Evolutionary conservation across 2,329 filamentous ascomycete genomes (phyloP).

Genomic region (Dactylella cylindrospora): DNA sequence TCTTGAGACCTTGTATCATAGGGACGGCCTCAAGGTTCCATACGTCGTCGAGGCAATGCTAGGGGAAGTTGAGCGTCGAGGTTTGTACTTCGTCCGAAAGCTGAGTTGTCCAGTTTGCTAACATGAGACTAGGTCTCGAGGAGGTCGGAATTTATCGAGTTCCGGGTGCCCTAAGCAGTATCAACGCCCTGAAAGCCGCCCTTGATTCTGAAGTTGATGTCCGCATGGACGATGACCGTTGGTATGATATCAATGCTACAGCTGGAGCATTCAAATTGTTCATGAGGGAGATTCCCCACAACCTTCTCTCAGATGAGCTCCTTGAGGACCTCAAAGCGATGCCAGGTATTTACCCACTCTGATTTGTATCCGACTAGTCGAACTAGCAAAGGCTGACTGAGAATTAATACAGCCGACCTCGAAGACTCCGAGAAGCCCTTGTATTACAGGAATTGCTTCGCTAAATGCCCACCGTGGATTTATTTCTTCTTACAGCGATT

Average conservation of each 20-base stretch:
- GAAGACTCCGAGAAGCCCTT: slow-evolving; percentile 33
- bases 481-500: slow-evolving; percentile 49
- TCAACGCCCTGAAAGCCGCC: slow-evolving; percentile 48
- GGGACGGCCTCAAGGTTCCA: slow-evolving; percentile 48
- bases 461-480: slow-evolving; percentile 45
- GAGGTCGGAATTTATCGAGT: slow-evolving; percentile 49
- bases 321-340: slow-evolving; percentile 64
- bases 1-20: slow-evolving; percentile 48
- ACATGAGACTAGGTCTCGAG: slow-evolving; percentile 45
- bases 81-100: slow-evolving; percentile 26
- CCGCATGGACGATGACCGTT: slow-evolving; percentile 49
- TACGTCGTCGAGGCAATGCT: slow-evolving; percentile 48
- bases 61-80: slow-evolving; percentile 49
- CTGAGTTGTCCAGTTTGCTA: slow-evolving; percentile 2
- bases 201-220: slow-evolving; percentile 49
- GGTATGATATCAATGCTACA: slow-evolving; percentile 50
- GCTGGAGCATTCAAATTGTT: slow-evolving; percentile 49
- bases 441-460: slow-evolving; percentile 36
- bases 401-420: slow-evolving; percentile 43
- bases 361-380: neutral
- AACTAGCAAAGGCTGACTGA: slow-evolving; percentile 12
- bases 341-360: slow-evolving; percentile 58
- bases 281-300: slow-evolving; percentile 49
- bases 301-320: slow-evolving; percentile 55
- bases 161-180: slow-evolving; percentile 48